These are phyloP conservation scores for Gentiana macrophylla DNA, from an alignment of 257 asterid genomes.

Conservation along the genomic window DNA sequence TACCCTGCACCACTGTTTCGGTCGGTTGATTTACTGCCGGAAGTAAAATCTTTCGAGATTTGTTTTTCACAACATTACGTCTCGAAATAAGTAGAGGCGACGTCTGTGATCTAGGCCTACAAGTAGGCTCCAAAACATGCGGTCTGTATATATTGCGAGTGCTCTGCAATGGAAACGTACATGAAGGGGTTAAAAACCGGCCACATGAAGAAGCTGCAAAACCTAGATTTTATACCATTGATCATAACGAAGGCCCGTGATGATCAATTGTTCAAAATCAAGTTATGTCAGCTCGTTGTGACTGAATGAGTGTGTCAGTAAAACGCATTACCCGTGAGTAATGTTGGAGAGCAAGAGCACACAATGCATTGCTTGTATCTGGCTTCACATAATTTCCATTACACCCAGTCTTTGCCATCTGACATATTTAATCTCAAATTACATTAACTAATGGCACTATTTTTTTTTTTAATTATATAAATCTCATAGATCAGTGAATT, in stretches of 20 bases:
- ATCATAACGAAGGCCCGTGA: too few species aligned
- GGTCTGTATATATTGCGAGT: neutral
- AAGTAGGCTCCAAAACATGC: neutral
- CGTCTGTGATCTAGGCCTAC: neutral
- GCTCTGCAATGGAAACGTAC: neutral
- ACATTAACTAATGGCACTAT: too few species aligned
- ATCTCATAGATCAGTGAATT: too few species aligned
- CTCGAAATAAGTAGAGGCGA: neutral
- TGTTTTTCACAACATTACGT: neutral
- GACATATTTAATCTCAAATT: neutral
- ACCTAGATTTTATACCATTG: too few species aligned
- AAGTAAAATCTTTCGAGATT: conserved; percentile 1
- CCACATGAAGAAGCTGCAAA: too few species aligned
- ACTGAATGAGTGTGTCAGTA: too few species aligned
- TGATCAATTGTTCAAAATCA: too few species aligned
- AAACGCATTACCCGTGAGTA: neutral
- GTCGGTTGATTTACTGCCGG: neutral
- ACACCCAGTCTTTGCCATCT: neutral
- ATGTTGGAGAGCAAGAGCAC: neutral
- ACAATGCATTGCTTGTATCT: neutral
- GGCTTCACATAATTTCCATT: neutral
- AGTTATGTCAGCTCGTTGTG: too few species aligned
- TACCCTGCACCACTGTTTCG: neutral
- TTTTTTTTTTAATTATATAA: too few species aligned
- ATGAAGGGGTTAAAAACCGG: too few species aligned